Percentiles rank a stretch among this genome's conserved stretches.
These are phyloP conservation scores for Kwoniella newhampshirensis DNA, from an alignment of 768 basidiomycete species.

Conservation along the genomic window DNA sequence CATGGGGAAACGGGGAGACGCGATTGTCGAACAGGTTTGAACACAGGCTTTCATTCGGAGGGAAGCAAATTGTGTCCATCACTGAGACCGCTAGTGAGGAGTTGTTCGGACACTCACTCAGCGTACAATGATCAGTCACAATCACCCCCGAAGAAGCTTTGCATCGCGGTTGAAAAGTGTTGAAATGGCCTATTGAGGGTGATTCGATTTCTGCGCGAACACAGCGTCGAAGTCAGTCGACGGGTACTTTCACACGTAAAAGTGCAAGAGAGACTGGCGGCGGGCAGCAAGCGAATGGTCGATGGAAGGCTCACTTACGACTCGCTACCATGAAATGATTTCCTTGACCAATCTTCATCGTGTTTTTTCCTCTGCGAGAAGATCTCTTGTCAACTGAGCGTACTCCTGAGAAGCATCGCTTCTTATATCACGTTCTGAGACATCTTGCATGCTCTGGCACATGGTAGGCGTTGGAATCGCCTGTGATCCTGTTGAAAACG, in stretches of 20 bases:
- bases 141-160: conserved; percentile 80
- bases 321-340: conserved; percentile 93
- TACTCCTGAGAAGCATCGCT: background rate
- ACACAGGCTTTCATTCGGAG: too few relatives aligned
- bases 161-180: conserved; percentile 79
- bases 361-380: conserved; percentile 60
- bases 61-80: too few relatives aligned
- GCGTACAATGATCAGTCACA: conserved; percentile 74
- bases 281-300: background rate
- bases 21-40: too few relatives aligned
- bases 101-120: conserved; percentile 58
- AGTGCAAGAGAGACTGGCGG: too few relatives aligned
- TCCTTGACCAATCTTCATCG: conserved; percentile 89
- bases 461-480: too few relatives aligned
- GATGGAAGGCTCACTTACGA: conserved; percentile 61
- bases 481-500: background rate
- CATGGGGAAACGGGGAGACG: too few relatives aligned
- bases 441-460: too few relatives aligned
- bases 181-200: conserved; percentile 76
- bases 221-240: conserved; percentile 2
- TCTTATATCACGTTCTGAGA: too few relatives aligned
- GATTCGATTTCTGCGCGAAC: conserved; percentile 71
- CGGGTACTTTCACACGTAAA: background rate
- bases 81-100: background rate
- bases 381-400: conserved; percentile 8